phyloP scores from a whole-genome alignment of 2,329 filamentous ascomycete species.

The Parascedosporium putredinis region DNA sequence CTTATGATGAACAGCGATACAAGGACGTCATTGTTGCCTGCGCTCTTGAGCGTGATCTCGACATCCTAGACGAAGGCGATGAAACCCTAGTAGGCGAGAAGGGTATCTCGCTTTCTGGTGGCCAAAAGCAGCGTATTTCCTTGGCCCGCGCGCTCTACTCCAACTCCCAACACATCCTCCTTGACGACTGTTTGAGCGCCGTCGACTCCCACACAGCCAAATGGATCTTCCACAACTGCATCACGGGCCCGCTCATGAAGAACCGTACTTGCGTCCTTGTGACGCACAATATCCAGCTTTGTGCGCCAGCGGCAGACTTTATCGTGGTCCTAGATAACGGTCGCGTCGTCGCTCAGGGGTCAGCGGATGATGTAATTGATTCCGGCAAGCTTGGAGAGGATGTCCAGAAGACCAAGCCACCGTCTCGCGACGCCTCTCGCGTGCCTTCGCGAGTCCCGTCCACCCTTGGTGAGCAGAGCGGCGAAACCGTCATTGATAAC shows the following conservation, averaged over 20 bases:
- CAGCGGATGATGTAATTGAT: conserved; percentile 64
- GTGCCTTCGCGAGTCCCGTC: conserved; percentile 71
- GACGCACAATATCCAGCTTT: conserved; percentile 88
- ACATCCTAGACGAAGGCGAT: conserved; percentile 87
- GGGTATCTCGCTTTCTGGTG: conserved; percentile 90
- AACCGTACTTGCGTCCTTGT: conserved; percentile 88
- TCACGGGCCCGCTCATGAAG: conserved; percentile 80
- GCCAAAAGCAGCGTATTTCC: conserved; percentile 95
- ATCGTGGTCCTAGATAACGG: conserved; percentile 85
- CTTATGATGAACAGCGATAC: conserved; percentile 73
- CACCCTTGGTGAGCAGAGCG: conserved; percentile 55
- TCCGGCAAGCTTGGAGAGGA: conserved; percentile 89
- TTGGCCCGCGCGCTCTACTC: conserved; percentile 96
- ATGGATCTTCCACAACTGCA: conserved; percentile 93
- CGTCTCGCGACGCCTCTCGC: conserved; percentile 59
- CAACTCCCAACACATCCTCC: conserved; percentile 76
- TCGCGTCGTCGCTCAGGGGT: conserved; percentile 65
- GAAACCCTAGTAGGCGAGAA: conserved; percentile 94
- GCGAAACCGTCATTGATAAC: conserved; percentile 43
- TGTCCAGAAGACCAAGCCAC: conserved; percentile 59
- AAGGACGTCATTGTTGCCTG: conserved; percentile 82
- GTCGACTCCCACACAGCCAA: conserved; percentile 97
- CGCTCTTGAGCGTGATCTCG: conserved; percentile 79
- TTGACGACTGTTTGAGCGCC: conserved; percentile 92
- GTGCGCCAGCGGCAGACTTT: conserved; percentile 67